Percentiles rank a stretch among this genome's conserved stretches.
phyloP scores from a whole-genome alignment of 2,329 filamentous ascomycete species.

The Ophiobolus disseminans region DNA sequence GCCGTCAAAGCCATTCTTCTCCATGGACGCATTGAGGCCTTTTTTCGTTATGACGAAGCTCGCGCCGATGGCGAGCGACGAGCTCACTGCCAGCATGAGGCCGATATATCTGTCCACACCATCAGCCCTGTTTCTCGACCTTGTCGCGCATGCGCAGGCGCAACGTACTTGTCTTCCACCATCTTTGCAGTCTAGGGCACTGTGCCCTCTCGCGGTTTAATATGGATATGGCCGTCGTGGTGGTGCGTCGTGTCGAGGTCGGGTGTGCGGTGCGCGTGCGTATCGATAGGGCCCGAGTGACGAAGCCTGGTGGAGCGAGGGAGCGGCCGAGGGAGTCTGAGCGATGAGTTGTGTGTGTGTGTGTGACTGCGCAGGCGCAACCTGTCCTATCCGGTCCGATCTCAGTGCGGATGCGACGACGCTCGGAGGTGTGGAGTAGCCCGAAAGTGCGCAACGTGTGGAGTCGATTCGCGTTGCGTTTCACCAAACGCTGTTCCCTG shows the following conservation, averaged over 20 bases:
- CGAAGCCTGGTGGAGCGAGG: neutral
- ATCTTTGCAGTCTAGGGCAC: slow-evolving; percentile 29
- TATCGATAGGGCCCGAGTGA: neutral
- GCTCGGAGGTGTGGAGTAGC: neutral
- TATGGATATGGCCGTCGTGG: slow-evolving; percentile 1
- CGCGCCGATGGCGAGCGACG: slow-evolving; percentile 63
- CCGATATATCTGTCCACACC: slow-evolving; percentile 48
- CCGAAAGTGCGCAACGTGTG: neutral
- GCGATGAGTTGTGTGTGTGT: neutral
- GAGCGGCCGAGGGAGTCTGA: slow-evolving; percentile 1
- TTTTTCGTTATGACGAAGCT: slow-evolving; percentile 99
- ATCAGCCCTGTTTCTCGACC: slow-evolving; percentile 24
- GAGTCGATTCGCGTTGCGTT: slow-evolving; percentile 45
- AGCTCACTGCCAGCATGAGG: slow-evolving; percentile 49
- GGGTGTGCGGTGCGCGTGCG: neutral
- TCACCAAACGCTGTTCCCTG: slow-evolving; percentile 42
- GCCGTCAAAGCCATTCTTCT: slow-evolving; percentile 93
- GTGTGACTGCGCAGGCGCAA: neutral
- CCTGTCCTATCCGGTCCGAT: too few relatives aligned
- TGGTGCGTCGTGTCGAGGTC: neutral
- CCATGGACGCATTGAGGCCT: slow-evolving; percentile 88
- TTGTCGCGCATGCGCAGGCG: slow-evolving; percentile 5
- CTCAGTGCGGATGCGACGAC: neutral
- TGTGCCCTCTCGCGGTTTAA: slow-evolving; percentile 1
- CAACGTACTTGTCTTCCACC: slow-evolving; percentile 52